A percentile compares a stretch with the other conserved stretches of the same genome.
Conservation (phyloP, 148 eudicot species). For the Fallopia convolvulus region DNA sequence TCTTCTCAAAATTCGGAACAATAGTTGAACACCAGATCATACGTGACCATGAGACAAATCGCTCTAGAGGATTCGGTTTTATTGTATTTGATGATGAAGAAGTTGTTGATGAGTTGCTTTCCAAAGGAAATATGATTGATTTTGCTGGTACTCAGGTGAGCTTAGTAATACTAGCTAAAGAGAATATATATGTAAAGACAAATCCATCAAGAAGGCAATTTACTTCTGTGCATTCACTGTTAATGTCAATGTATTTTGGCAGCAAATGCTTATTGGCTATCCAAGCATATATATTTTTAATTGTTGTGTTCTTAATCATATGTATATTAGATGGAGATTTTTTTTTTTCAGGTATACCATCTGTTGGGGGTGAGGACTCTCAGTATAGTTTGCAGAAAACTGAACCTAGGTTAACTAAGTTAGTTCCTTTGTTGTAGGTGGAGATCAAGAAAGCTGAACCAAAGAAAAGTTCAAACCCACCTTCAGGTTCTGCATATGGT, state of each 20-base stretch:
- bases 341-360: constrained; percentile 18
- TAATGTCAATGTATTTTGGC: background rate
- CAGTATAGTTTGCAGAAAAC: constrained; percentile 28
- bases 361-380: constrained; percentile 18
- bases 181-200: background rate
- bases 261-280: background rate
- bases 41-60: constrained; percentile 60
- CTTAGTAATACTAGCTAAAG: constrained; percentile 11
- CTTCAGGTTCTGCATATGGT: constrained; percentile 52
- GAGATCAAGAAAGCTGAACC: constrained; percentile 91
- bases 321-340: constrained; percentile 11
- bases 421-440: constrained; percentile 77
- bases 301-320: background rate
- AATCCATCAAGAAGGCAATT: background rate
- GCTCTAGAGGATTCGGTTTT: constrained; percentile 78
- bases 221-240: background rate
- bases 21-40: constrained; percentile 68
- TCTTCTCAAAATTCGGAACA: constrained; percentile 55
- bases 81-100: constrained; percentile 58
- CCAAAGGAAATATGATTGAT: constrained; percentile 60
- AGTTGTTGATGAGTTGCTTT: constrained; percentile 53
- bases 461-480: constrained; percentile 81
- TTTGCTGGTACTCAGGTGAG: constrained; percentile 73
- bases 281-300: background rate
- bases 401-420: constrained; percentile 57